Evolutionary conservation across 768 basidiomycete genomes (phyloP).

Genomic region (Kwoniella sp.): DNA sequence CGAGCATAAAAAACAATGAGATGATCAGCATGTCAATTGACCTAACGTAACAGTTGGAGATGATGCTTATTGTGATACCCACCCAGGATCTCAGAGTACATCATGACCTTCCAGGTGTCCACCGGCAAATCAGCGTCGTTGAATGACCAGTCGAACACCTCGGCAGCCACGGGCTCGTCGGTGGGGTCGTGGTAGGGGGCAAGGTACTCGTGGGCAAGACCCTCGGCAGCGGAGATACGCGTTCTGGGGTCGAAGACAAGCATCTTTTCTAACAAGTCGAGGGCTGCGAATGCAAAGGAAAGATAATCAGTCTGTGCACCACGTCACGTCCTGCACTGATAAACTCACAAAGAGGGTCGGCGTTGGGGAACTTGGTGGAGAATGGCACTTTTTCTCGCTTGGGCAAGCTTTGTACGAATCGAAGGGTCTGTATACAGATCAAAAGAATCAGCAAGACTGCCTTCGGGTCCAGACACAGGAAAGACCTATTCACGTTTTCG

Average conservation of each 20-base stretch:
- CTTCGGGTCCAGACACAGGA: neutral
- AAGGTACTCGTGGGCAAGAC: slow-evolving; percentile 90
- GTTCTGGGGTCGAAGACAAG: slow-evolving; percentile 97
- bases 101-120: slow-evolving; percentile 99
- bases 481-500: slow-evolving; percentile 71
- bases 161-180: slow-evolving; percentile 89
- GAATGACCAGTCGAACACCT: slow-evolving; percentile 99
- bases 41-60: neutral
- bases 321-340: too few species aligned
- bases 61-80: slow-evolving; percentile 46
- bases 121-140: slow-evolving; percentile 98
- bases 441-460: neutral
- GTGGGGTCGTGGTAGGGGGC: slow-evolving; percentile 97
- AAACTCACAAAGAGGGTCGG: slow-evolving; percentile 77
- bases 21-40: neutral
- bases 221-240: slow-evolving; percentile 89
- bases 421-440: slow-evolving; percentile 70
- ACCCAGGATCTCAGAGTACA: slow-evolving; percentile 99
- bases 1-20: neutral
- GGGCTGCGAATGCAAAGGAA: slow-evolving; percentile 68
- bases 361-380: slow-evolving; percentile 84
- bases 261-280: slow-evolving; percentile 98
- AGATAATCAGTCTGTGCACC: neutral
- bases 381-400: slow-evolving; percentile 96
- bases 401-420: slow-evolving; percentile 96